Base-by-base conservation (phyloP, 129 eudicot genomes). In the Tanacetum coccineum region DNA sequence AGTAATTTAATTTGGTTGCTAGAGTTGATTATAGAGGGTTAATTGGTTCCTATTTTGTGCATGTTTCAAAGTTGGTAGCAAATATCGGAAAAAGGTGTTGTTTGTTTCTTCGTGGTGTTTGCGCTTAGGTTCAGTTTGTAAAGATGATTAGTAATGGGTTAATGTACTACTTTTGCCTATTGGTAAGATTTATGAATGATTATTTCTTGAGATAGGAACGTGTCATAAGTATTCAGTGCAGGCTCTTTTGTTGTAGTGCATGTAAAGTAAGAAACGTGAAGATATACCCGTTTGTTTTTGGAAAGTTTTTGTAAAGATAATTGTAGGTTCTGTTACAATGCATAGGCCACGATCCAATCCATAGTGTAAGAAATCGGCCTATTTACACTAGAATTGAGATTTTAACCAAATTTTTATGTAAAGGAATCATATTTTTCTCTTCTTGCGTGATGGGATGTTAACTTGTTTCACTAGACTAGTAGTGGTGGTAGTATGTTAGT, bases 201-300 rank as follows among this genome's bases (percentile, higher is more conserved):
- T n/a, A n/a, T 13, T 19, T 63, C 17, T 40, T 44, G 53, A 63
- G 53, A n/a, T 67, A 22, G 59, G 60, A 60, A 32, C 5, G 51
- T 59, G 15, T 28, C 25, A 47, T 25, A 30, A 6, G 9, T 48
- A 70, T 14, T 46, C 46, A 28, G 18, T 25, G 32, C 3, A 55
- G 32, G 12, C 7, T 55, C 3, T 45, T 28, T 5, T 15, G 40
- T 20, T 57, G 59, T 32, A 69, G 32, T 69, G 14, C 20, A 56
- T 69, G 65, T 22, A 59, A 13, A 28, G 13, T 18, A 59, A 26
- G 44, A 26, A 58, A 59, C 8, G 10, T 28, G 45, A 12, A 21
- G 26, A 12, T 11, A 67, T n/a, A 64, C 21, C 30, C 15, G n/a
- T n/a, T n/a, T 15, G 22, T 60, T 17, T 58, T 59, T 70, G 4